Evolutionary conservation across 2,329 filamentous ascomycete species (phyloP).

Genomic region (Sordariomycetes sp.): DNA sequence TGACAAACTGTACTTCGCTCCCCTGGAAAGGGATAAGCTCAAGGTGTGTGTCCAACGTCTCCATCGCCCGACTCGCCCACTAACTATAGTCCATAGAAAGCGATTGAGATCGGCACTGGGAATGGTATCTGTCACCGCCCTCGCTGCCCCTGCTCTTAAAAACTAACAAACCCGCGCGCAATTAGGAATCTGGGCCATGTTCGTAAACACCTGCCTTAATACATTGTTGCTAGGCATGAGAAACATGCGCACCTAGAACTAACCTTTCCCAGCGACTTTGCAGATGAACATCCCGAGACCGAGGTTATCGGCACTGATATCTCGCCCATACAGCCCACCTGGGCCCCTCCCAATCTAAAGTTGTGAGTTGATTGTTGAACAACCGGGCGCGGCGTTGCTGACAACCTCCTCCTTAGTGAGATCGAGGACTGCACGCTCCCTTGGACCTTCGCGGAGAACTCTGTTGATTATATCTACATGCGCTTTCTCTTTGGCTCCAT

Average conservation of each 20-base stretch:
- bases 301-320: slow-evolving; percentile 41
- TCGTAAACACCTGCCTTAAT: slow-evolving; percentile 22
- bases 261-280: slow-evolving; percentile 32
- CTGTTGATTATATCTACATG: slow-evolving; percentile 50
- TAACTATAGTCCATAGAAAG: slow-evolving; percentile 8
- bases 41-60: neutral
- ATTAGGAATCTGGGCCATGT: slow-evolving; percentile 41
- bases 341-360: slow-evolving; percentile 29
- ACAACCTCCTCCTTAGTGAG: slow-evolving; percentile 11
- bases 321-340: slow-evolving; percentile 43
- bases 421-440: slow-evolving; percentile 20
- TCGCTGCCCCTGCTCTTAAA: too few relatives aligned
- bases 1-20: slow-evolving; percentile 13
- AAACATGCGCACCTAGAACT: neutral
- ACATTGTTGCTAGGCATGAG: too few relatives aligned
- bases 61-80: neutral
- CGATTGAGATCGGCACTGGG: slow-evolving; percentile 10
- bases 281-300: slow-evolving; percentile 29
- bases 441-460: slow-evolving; percentile 32
- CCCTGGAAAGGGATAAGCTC: slow-evolving; percentile 8
- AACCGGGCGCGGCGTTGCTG: slow-evolving; percentile 1
- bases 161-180: neutral
- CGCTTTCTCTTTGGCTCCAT: slow-evolving; percentile 47
- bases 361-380: slow-evolving; percentile 11
- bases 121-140: slow-evolving; percentile 7